Percentiles rank a stretch among this genome's conserved stretches.
These are phyloP conservation scores for Neurospora tetrasperma DNA, from an alignment of 495 filamentous ascomycete species.

Conservation along the genomic window DNA sequence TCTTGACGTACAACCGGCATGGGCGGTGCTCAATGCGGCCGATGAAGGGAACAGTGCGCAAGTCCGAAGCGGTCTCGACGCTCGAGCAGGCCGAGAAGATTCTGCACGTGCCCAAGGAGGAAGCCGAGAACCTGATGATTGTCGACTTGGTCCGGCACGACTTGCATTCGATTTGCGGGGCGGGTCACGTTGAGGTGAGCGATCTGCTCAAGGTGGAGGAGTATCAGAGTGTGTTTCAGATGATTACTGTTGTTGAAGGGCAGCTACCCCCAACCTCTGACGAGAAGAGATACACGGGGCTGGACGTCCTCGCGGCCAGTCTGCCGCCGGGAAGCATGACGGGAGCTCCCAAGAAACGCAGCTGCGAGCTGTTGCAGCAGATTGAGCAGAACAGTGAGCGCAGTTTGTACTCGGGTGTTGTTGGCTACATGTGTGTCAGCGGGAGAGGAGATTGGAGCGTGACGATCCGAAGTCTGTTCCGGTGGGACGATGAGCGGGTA, in stretches of 20 bases:
- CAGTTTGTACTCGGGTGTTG: conserved; percentile 79
- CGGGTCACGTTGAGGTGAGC: conserved; percentile 52
- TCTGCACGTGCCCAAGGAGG: conserved; percentile 73
- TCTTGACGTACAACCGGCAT: conserved; percentile 58
- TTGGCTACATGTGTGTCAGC: conserved; percentile 80
- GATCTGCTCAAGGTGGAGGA: conserved; percentile 81
- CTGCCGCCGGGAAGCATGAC: conserved; percentile 93
- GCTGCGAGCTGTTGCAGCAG: conserved; percentile 63
- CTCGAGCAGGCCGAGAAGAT: conserved; percentile 56
- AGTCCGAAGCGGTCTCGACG: conserved; percentile 46
- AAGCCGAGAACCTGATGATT: conserved; percentile 97
- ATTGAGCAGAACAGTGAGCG: conserved; percentile 58
- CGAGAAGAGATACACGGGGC: conserved; percentile 38
- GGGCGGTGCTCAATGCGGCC: conserved; percentile 59
- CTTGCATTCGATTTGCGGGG: conserved; percentile 67
- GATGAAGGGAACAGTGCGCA: conserved; percentile 92
- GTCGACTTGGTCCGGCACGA: conserved; percentile 91
- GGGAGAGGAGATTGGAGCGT: conserved; percentile 84
- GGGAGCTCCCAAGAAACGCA: conserved; percentile 84
- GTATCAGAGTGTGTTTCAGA: conserved; percentile 78
- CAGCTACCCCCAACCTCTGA: conserved; percentile 30
- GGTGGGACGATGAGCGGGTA: conserved; percentile 46
- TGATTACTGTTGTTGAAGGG: conserved; percentile 79
- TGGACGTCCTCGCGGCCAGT: conserved; percentile 66
- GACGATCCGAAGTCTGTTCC: conserved; percentile 69